phyloP scores from a whole-genome alignment of 371 early-diverging fungal genomes.

The Rhizopus sp. region DNA sequence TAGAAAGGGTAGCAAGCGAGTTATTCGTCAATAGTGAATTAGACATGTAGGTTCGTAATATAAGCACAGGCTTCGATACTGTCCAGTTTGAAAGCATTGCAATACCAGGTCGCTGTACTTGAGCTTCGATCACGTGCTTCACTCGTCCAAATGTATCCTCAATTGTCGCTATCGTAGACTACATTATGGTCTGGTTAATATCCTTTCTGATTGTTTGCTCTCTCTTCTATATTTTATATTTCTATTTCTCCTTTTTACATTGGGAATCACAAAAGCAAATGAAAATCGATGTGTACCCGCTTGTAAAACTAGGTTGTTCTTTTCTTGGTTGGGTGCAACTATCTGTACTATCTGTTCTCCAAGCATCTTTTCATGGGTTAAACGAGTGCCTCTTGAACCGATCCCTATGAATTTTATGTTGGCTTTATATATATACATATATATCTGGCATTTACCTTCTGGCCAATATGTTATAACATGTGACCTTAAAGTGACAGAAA shows the following conservation, averaged over 20 bases:
- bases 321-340: slow-evolving; percentile 21
- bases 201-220: no score
- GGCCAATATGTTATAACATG: slow-evolving; percentile 32
- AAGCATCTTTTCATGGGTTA: slow-evolving; percentile 37
- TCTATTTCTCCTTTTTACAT: slow-evolving; percentile 24
- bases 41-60: slow-evolving; percentile 44
- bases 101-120: slow-evolving; percentile 40
- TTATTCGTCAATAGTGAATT: slow-evolving; percentile 44
- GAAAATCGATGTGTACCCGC: slow-evolving; percentile 44
- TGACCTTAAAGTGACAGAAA: slow-evolving; percentile 28
- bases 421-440: neutral
- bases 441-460: slow-evolving; percentile 21
- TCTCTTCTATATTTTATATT: slow-evolving; percentile 1
- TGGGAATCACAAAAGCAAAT: slow-evolving; percentile 45
- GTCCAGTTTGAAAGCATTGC: slow-evolving; percentile 32
- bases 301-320: slow-evolving; percentile 20
- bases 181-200: neutral
- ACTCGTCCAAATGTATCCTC: slow-evolving; percentile 50
- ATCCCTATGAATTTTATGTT: slow-evolving; percentile 27
- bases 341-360: slow-evolving; percentile 35
- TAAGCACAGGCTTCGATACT: slow-evolving; percentile 32
- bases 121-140: slow-evolving; percentile 38
- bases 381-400: slow-evolving; percentile 41
- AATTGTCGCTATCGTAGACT: slow-evolving; percentile 43
- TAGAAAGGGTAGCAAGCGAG: slow-evolving; percentile 36